These are phyloP conservation scores for Lasiodiplodia sp. DNA, from an alignment of 2,329 filamentous ascomycete genomes.

Conservation along the genomic window DNA sequence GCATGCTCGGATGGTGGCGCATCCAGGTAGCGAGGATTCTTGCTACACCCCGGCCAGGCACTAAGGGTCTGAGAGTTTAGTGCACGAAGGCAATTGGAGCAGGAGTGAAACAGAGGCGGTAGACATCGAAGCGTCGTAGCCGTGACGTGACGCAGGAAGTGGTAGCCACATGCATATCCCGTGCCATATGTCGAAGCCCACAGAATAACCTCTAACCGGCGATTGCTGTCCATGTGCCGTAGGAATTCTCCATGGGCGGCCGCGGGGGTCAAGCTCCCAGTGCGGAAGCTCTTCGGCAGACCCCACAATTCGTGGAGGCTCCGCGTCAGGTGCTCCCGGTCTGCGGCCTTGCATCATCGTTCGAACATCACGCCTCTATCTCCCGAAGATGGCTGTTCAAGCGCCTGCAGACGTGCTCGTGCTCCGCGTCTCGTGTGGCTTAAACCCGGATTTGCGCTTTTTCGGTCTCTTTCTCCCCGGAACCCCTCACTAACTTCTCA, in stretches of 20 bases:
- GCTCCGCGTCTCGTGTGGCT: conserved; percentile 1
- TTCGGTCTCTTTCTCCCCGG: neutral
- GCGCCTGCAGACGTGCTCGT: neutral
- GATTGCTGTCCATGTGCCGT: neutral
- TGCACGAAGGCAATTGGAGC: neutral
- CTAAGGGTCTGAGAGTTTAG: neutral
- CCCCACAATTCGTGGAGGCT: conserved; percentile 26
- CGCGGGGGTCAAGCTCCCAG: neutral
- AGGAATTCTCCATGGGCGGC: neutral
- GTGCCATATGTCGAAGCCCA: conserved; percentile 1
- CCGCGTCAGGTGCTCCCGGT: conserved; percentile 4
- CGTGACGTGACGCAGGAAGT: conserved; percentile 12
- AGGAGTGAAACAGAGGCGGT: too few species aligned
- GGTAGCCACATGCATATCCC: neutral
- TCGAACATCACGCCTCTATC: conserved; percentile 5
- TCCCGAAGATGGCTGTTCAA: conserved; percentile 5
- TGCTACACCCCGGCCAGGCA: neutral
- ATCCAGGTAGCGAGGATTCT: neutral
- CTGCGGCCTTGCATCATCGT: conserved; percentile 15
- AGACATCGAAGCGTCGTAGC: neutral
- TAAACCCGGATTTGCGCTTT: neutral
- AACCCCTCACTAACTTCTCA: neutral
- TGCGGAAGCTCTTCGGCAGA: conserved; percentile 15
- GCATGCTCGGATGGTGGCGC: neutral
- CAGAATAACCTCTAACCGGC: conserved; percentile 3